Evolutionary conservation across 2,329 filamentous ascomycete genomes (phyloP), one percentile per base, ranked within the genome.

Genomic region (Helicocarpus griseus): DNA sequence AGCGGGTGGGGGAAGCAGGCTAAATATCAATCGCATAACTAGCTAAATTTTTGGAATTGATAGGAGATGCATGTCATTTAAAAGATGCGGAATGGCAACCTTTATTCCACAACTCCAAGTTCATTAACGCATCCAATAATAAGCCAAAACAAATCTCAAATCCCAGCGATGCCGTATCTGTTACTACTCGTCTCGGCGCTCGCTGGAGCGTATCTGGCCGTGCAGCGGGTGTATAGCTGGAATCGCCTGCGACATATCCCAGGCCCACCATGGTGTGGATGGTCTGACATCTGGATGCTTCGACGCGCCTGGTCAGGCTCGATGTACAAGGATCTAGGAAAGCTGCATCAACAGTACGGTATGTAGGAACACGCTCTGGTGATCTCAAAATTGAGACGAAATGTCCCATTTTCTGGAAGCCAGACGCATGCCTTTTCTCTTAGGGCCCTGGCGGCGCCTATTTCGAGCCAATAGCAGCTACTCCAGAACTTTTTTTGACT

Each of bases 221-320:
- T 50, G 17, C 38, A n/a, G 21, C 19, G 38, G 14, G 6, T 50
- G 48, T n/a, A 35, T 17, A 14, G 5, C 13, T 50, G 48, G 48
- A 14, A 33, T 21, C 48, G 48, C 4, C 38, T 50, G 26, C 48
- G 48, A 31, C 48, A 50, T 40, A 43, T 49, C 39, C 17, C 26
- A 19, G 48, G 48, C 9, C 48, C 48, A 7, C 22, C 22, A 6
- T 43, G n/a, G 36, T 40, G 35, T 22, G 48, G 24, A 14, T 49
- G 48, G 48, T 40, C 48, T 6, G 26, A 49, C 33, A 21, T 49
- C 22, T 49, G 48, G 48, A 41, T 49, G n/a, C 22, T 49, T 14
- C 13, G 48, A 9, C 48, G 48, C 14, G 36, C 48, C 6, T 49
- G 48, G 48, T 21, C 22, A 7, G 48, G 48, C 24, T 49, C 48